Conservation (phyloP, 306 rosid species). For the Senna siamea region DNA sequence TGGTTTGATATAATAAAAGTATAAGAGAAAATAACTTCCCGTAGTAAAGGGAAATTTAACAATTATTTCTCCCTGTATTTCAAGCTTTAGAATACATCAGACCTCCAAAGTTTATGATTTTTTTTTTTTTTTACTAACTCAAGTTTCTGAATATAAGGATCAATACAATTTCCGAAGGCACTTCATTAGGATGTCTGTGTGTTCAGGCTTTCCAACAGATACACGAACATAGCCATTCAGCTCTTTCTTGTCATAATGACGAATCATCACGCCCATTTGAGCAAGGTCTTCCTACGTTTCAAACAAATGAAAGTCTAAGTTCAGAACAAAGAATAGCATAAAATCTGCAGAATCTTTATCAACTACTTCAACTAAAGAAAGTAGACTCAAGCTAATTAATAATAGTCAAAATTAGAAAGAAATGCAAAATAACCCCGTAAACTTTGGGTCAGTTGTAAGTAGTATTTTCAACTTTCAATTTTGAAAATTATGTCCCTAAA, state of each 20-base stretch:
- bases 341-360: background rate
- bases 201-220: conserved; percentile 96
- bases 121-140: no score
- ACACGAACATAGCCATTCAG: conserved; percentile 85
- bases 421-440: no score
- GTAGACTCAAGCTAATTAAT: background rate
- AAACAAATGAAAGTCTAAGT: conserved; percentile 5
- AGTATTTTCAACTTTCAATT: no score
- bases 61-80: background rate
- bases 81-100: background rate
- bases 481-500: no score
- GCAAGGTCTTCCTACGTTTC: conserved; percentile 81
- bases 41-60: background rate
- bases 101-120: background rate
- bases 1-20: no score
- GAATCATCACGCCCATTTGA: conserved; percentile 96
- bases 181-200: conserved; percentile 69
- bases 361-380: background rate
- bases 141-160: background rate
- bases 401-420: background rate
- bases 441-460: no score
- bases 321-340: background rate
- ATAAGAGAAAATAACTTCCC: background rate
- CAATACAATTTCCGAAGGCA: conserved; percentile 59
- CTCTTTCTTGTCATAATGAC: conserved; percentile 90